Evolutionary conservation across 2,329 filamentous ascomycete genomes (phyloP).

Genomic region (Amesomyces nigricolor): DNA sequence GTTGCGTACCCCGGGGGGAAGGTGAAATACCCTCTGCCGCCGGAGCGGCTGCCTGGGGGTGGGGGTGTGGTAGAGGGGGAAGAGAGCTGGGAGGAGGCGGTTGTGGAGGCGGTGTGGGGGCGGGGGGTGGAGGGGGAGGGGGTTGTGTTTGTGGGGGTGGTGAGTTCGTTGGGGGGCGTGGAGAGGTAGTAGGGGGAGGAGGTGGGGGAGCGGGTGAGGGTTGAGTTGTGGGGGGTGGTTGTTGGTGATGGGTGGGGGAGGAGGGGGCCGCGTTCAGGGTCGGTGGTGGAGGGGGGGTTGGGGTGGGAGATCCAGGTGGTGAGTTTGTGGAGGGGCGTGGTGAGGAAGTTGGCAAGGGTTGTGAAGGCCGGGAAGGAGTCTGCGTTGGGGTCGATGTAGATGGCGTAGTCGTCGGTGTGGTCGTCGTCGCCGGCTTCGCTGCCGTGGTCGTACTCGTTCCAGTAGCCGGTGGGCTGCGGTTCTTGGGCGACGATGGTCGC

Average conservation of each 20-base stretch:
- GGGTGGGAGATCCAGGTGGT: slow-evolving; percentile 43
- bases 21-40: slow-evolving; percentile 26
- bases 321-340: slow-evolving; percentile 45
- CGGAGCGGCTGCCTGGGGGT: no score
- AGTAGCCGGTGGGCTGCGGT: slow-evolving; percentile 50
- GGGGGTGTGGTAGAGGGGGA: background rate
- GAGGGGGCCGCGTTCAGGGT: slow-evolving; percentile 27
- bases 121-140: background rate
- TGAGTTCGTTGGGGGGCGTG: slow-evolving; percentile 28
- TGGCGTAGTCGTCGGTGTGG: slow-evolving; percentile 53
- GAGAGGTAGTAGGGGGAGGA: slow-evolving; percentile 24
- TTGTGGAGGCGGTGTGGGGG: slow-evolving; percentile 13
- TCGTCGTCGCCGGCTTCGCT: slow-evolving; percentile 54
- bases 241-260: slow-evolving; percentile 22
- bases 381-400: slow-evolving; percentile 68
- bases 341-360: slow-evolving; percentile 50
- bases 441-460: slow-evolving; percentile 83
- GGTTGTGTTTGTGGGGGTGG: background rate
- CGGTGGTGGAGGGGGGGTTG: slow-evolving; percentile 3
- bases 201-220: slow-evolving; percentile 1
- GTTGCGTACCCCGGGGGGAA: slow-evolving; percentile 48
- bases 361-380: slow-evolving; percentile 58
- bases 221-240: slow-evolving; percentile 20
- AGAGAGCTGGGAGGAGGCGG: slow-evolving; percentile 8
- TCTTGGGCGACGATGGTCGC: slow-evolving; percentile 17